A percentile compares a stretch with the other conserved stretches of the same genome.
Evolutionary conservation across 306 rosid genomes (phyloP).

Genomic region (Gynostemma pentaphyllum): DNA sequence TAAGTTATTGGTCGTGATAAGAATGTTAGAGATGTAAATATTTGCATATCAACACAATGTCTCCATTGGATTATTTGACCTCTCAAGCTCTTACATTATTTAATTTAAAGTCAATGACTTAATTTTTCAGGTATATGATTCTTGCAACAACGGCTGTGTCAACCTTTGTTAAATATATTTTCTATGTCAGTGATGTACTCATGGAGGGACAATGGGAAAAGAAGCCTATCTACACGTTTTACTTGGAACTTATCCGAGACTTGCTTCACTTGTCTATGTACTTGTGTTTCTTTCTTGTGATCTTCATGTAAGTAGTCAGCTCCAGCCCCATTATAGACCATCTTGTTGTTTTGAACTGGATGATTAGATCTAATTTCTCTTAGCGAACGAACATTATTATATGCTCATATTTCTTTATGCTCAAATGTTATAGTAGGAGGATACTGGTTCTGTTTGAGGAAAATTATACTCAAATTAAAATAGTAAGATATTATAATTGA

Average conservation of each 20-base stretch:
- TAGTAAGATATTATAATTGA: neutral
- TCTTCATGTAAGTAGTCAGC: slow-evolving; percentile 70
- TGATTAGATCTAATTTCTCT: neutral
- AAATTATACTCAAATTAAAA: neutral
- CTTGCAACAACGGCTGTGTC: slow-evolving; percentile 89
- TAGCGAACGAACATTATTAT: neutral
- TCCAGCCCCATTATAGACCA: neutral
- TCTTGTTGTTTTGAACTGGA: neutral
- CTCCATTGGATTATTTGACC: no score
- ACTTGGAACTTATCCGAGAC: slow-evolving; percentile 91
- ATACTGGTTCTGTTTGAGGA: neutral
- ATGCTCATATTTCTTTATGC: neutral
- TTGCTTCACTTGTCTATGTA: slow-evolving; percentile 95
- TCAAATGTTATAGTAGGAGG: neutral
- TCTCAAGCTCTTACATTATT: neutral
- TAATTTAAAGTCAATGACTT: slow-evolving; percentile 10
- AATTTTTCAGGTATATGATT: slow-evolving; percentile 88
- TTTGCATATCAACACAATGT: no score
- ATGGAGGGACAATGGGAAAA: slow-evolving; percentile 99
- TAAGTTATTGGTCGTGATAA: neutral
- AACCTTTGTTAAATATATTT: slow-evolving; percentile 74
- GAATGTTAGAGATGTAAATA: neutral
- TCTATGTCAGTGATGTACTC: slow-evolving; percentile 85
- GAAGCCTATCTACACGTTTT: slow-evolving; percentile 92
- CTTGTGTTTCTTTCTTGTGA: slow-evolving; percentile 86